These are phyloP conservation scores for Poterioochromonas sp. DNA, from an alignment of 352 stramenopile genomes.

Conservation along the genomic window DNA sequence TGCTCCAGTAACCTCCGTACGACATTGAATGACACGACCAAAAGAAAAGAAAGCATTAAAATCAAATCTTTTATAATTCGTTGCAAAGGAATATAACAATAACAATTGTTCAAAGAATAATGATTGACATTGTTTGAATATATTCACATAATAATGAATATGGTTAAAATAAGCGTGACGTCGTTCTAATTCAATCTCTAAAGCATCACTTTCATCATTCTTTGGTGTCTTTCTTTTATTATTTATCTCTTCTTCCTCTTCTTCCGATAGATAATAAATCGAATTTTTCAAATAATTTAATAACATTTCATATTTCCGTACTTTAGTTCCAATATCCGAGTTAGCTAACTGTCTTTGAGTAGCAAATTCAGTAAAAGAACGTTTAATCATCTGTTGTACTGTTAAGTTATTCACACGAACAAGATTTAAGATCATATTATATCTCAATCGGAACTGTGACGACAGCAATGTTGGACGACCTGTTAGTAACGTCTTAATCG, in stretches of 20 bases:
- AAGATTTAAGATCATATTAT: conserved; percentile 31
- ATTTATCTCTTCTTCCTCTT: no score
- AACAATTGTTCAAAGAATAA: not conserved
- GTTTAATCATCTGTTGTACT: conserved; percentile 91
- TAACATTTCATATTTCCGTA: conserved; percentile 56
- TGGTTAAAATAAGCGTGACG: not conserved
- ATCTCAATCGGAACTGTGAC: conserved; percentile 84
- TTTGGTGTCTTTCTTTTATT: no score
- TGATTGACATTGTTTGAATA: not conserved
- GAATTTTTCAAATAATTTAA: conserved; percentile 49
- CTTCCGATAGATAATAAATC: no score
- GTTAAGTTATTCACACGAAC: conserved; percentile 48
- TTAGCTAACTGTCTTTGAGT: not conserved
- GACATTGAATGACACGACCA: not conserved
- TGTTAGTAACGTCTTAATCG: conserved; percentile 85
- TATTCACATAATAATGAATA: not conserved
- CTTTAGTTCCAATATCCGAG: conserved; percentile 66
- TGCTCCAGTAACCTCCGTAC: not conserved
- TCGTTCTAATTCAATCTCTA: not conserved
- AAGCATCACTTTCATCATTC: not conserved
- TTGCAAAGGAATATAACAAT: not conserved
- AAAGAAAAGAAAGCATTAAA: not conserved
- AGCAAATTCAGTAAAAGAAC: conserved; percentile 85
- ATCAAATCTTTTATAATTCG: not conserved
- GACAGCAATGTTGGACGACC: conserved; percentile 83